phyloP scores from a whole-genome alignment of 2,329 filamentous ascomycete genomes.

The Stachybotrys echinatus region DNA sequence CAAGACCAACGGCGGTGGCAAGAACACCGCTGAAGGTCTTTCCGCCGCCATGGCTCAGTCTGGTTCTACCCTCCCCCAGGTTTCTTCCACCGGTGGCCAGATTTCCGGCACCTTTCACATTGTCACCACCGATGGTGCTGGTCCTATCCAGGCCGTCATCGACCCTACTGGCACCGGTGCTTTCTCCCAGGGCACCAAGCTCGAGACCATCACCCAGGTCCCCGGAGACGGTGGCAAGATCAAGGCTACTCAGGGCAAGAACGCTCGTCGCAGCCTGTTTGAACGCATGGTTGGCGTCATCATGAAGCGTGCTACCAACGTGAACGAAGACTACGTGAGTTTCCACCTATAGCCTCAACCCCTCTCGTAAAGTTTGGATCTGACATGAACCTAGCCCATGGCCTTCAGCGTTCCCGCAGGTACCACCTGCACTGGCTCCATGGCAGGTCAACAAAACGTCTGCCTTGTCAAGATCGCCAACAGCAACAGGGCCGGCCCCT shows the following conservation, averaged over 20 bases:
- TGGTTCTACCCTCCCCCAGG: conserved; percentile 32
- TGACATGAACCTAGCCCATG: conserved; percentile 16
- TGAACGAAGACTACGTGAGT: conserved; percentile 20
- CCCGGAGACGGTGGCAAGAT: conserved; percentile 30
- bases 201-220: conserved; percentile 25
- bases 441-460: conserved; percentile 25
- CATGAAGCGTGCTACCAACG: conserved; percentile 22
- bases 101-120: conserved; percentile 31
- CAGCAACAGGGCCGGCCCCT: conserved; percentile 31
- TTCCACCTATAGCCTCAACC: background rate
- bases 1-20: conserved; percentile 25
- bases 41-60: conserved; percentile 26
- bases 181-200: conserved; percentile 21
- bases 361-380: background rate
- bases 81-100: conserved; percentile 24
- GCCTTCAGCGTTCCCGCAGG: conserved; percentile 29
- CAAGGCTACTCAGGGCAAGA: conserved; percentile 7
- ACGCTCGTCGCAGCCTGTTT: background rate
- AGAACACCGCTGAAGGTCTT: conserved; percentile 28
- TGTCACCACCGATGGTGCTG: conserved; percentile 36
- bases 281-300: conserved; percentile 2
- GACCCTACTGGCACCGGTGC: conserved; percentile 29
- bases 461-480: conserved; percentile 40
- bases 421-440: conserved; percentile 30
- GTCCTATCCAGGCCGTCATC: conserved; percentile 30